These are phyloP conservation scores for Platanthera guangdongensis DNA, from an alignment of 106 monocot species.

Conservation along the genomic window DNA sequence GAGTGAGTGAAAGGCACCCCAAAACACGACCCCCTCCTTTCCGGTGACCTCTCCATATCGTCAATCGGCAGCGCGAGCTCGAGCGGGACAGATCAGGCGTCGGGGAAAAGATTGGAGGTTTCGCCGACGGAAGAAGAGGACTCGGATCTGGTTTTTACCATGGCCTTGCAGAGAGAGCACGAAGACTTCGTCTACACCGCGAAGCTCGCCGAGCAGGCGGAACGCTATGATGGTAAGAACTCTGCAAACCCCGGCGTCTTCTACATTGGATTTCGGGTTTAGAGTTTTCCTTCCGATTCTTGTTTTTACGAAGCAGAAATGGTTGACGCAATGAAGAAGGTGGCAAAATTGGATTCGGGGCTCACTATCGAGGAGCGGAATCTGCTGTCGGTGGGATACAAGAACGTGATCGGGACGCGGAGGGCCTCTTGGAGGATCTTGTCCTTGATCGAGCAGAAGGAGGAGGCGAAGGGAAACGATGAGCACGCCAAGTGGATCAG, in stretches of 20 bases:
- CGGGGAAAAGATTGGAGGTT: not conserved
- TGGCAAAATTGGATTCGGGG: constrained; percentile 21
- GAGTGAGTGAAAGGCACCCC: too few species aligned
- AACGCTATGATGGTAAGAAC: constrained; percentile 35
- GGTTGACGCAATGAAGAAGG: constrained; percentile 30
- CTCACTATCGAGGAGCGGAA: constrained; percentile 35
- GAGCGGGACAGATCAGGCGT: not conserved
- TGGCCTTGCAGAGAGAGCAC: constrained; percentile 34
- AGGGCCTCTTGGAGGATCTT: constrained; percentile 37
- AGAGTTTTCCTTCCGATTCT: not conserved
- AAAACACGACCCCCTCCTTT: not conserved
- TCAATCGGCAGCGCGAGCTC: not conserved
- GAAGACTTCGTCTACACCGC: constrained; percentile 76
- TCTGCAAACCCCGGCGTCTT: not conserved
- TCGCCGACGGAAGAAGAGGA: not conserved
- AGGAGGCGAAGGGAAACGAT: constrained; percentile 25
- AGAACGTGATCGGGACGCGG: constrained; percentile 29
- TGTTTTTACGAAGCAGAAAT: constrained; percentile 16
- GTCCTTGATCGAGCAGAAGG: constrained; percentile 34
- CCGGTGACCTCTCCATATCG: not conserved
- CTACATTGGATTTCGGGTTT: not conserved
- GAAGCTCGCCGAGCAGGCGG: constrained; percentile 94
- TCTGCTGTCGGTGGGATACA: constrained; percentile 30
- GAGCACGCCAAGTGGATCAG: constrained; percentile 21
- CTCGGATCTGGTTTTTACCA: constrained; percentile 12